Conservation (phyloP, 2,329 filamentous ascomycete species). For the Fusarium beomiforme region DNA sequence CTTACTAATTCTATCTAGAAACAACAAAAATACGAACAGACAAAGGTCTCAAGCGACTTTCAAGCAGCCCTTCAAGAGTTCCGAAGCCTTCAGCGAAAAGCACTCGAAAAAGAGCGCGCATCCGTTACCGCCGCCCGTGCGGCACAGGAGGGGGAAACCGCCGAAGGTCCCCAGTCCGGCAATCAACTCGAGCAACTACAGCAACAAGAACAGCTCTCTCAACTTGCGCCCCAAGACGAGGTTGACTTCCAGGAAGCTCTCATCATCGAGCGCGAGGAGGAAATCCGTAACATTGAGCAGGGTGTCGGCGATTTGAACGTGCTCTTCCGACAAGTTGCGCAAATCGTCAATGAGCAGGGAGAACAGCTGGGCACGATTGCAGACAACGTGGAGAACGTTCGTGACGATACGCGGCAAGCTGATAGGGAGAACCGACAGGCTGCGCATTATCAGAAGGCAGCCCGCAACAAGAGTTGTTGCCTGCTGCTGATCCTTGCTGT, state of each 20-base stretch:
- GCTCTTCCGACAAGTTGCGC: constrained; percentile 96
- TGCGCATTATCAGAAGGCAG: constrained; percentile 92
- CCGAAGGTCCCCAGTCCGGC: constrained; percentile 44
- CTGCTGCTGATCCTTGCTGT: constrained; percentile 87
- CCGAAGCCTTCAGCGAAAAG: constrained; percentile 87
- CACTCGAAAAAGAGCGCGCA: constrained; percentile 91
- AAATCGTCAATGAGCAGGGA: constrained; percentile 95
- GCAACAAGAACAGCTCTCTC: constrained; percentile 75
- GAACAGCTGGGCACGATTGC: constrained; percentile 87
- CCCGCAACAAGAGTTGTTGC: constrained; percentile 93
- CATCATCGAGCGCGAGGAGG: constrained; percentile 94
- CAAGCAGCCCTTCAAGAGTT: constrained; percentile 89
- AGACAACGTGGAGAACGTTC: constrained; percentile 86
- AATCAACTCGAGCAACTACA: constrained; percentile 65
- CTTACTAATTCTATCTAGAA: constrained; percentile 64
- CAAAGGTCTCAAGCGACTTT: constrained; percentile 94
- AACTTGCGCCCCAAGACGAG: constrained; percentile 89
- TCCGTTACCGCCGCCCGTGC: constrained; percentile 85
- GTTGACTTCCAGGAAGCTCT: constrained; percentile 97
- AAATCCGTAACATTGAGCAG: constrained; percentile 98
- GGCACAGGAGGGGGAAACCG: constrained; percentile 73
- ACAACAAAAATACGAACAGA: constrained; percentile 94
- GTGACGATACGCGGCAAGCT: constrained; percentile 83
- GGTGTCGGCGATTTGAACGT: constrained; percentile 96
- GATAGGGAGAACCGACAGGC: constrained; percentile 87